Evolutionary conservation across 768 basidiomycete genomes (phyloP), one percentile per base, ranked within the genome.

Genomic region (Serendipita sp.): DNA sequence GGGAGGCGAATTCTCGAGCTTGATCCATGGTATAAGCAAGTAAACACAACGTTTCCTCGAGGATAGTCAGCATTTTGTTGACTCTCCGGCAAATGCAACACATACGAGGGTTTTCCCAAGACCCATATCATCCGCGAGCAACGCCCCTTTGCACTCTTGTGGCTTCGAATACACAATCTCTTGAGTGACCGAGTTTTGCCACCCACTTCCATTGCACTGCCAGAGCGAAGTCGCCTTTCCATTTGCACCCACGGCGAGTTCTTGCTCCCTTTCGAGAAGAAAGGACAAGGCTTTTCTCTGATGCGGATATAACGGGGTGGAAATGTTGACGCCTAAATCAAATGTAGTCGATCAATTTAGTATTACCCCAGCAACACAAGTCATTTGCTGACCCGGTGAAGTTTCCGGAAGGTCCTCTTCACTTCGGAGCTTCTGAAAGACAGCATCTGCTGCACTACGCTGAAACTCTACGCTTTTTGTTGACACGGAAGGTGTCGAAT

Each of bases 271-370:
- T 69, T 96, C 90, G 20, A 97, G 78, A 58, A 99, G 77, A 74
- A 99, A 99, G 1, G 95, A 92, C 20, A 99, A 78, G 24, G 95
- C 96, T 72, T 95, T 95, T 75, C 93, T 95, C 75, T 99, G 96
- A 77, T 99, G 96, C 20, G 95, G 91, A 74, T 98, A 99, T 5
- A 99, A 77, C 51, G 75, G 79, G 22, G 96, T 96, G 41, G 85
- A 86, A 61, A 99, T 82, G 62, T 73, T 69, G 0, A 72, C 70
- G 22, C 74, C 73, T 74, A 65, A 58, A 20, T 31, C 53, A 58
- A 58, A 38, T 38, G 38, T 14, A 38, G 38, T 38, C 45, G 45
- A 31, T 58, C 53, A 58, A 34, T 58, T 58, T 33, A 58, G 31
- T 50, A n/a, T 61, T 22, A 1, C 20, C 53, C 4, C 26, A 42